Percentiles rank a stretch among this genome's conserved stretches.
Conservation (phyloP, 129 eudicot genomes). For the Oenanthe sinensis region DNA sequence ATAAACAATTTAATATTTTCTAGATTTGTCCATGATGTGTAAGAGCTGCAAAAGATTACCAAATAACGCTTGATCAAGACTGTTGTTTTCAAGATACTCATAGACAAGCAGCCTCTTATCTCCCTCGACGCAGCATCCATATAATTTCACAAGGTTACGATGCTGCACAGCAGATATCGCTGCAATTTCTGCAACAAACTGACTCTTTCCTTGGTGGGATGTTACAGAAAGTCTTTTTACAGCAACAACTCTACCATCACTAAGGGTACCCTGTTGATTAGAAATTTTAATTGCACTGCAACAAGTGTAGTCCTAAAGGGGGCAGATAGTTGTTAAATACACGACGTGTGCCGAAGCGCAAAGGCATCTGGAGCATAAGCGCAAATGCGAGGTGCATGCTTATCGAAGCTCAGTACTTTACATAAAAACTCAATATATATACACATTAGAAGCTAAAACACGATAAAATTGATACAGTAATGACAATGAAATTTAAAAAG, state of each 20-base stretch:
- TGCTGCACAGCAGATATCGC: slow-evolving; percentile 55
- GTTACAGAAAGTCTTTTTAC: slow-evolving; percentile 57
- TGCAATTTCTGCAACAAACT: slow-evolving; percentile 57
- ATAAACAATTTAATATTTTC: neutral
- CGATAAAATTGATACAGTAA: too few relatives aligned
- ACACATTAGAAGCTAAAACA: too few relatives aligned
- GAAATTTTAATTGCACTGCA: neutral
- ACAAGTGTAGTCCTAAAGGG: too few relatives aligned
- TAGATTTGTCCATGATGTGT: neutral
- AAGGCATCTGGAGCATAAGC: too few relatives aligned
- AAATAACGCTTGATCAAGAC: slow-evolving; percentile 49
- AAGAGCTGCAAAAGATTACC: slow-evolving; percentile 19
- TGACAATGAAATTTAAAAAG: too few relatives aligned
- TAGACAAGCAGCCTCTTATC: slow-evolving; percentile 38
- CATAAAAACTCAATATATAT: too few relatives aligned
- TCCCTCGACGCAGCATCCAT: slow-evolving; percentile 50
- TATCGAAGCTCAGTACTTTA: too few relatives aligned
- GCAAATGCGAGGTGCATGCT: too few relatives aligned
- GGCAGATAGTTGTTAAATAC: too few relatives aligned
- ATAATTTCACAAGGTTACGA: slow-evolving; percentile 49
- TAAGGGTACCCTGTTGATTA: slow-evolving; percentile 44
- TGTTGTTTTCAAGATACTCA: slow-evolving; percentile 41
- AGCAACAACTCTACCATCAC: slow-evolving; percentile 54
- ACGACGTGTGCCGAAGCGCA: too few relatives aligned
- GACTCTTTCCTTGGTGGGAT: slow-evolving; percentile 50